A percentile compares a stretch with the other conserved stretches of the same genome.
phyloP scores from a whole-genome alignment of 169 alveolate species.

The Plasmodium vivax region DNA sequence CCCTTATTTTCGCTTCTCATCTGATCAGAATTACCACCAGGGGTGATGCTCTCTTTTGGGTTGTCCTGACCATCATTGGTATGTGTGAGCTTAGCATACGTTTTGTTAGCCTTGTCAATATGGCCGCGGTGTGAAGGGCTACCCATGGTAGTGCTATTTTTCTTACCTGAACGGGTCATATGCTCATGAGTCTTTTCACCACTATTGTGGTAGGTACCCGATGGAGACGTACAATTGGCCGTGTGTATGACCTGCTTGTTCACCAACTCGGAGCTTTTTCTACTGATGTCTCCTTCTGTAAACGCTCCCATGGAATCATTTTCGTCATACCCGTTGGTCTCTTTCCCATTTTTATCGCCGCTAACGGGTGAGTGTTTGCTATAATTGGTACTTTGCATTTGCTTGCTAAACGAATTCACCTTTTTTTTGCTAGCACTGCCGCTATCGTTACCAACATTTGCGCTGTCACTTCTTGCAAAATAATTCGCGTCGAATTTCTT shows the following conservation, averaged over 20 bases:
- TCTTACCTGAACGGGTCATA: background rate
- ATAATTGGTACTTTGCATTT: background rate
- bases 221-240: background rate
- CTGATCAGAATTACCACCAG: background rate
- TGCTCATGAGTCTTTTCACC: background rate
- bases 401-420: background rate
- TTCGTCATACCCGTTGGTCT: background rate
- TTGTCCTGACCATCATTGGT: background rate
- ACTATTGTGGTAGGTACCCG: background rate
- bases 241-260: background rate
- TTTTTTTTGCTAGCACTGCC: conserved; percentile 3
- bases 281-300: background rate
- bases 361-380: background rate
- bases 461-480: conserved; percentile 23
- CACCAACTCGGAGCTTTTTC: background rate
- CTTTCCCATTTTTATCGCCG: background rate
- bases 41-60: background rate
- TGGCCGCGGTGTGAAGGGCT: background rate
- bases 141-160: conserved; percentile 2
- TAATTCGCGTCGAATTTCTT: conserved; percentile 13
- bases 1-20: background rate
- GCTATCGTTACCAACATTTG: background rate
- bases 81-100: background rate
- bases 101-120: background rate
- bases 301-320: background rate